Base-by-base conservation (phyloP, 2,329 filamentous ascomycete species). In the Microcyclosporella mali region DNA sequence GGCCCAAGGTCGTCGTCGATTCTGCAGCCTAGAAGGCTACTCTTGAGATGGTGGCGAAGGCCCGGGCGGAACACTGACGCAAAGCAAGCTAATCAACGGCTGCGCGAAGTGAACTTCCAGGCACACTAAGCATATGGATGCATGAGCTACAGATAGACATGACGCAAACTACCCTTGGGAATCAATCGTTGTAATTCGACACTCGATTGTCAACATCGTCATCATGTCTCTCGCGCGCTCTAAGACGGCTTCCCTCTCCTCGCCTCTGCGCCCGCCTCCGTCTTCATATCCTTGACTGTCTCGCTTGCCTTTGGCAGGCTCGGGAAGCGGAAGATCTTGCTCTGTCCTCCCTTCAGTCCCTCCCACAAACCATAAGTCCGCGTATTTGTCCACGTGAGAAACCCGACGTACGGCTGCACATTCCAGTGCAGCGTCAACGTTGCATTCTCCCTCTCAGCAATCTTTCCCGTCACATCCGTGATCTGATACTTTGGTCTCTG, bases 401-500 rank as follows among this genome's bases (percentile, higher is more conserved):
- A 68, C 11, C 92, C 92, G 9, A 98, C 88, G 87, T 90, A 97
- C 25, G 92, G 92, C 73, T 98, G 92, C 47, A 97, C 85, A 68
- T 97, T 97, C 80, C 94, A 98, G 61, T 92, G 84, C 40, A 97
- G 71, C 57, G 82, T 81, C 50, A 98, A 71, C 21, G 79, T 82
- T 43, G 90, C 87, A 62, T 92, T 81, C 38, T 76, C 71, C 37
- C 80, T 73, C 59, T 84, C 76, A 34, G 86, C 85, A 53, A 97
- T 75, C 65, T 81, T 82, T 48, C 89, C 85, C 9, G 77, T 78
- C 9, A 90, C 85, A 65, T 95, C 88, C 3, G 89, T 94, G 68
- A 98, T 92, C 63, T 95, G 88, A 73, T 98, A 98, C 68, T 98
- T 98, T 2, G 89, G 85, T 61, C 83, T 84, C 65, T 95, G 87